A percentile compares a stretch with the other conserved stretches of the same genome.
Evolutionary conservation across 2,329 filamentous ascomycete species (phyloP).

Genomic region (Fusarium musae): DNA sequence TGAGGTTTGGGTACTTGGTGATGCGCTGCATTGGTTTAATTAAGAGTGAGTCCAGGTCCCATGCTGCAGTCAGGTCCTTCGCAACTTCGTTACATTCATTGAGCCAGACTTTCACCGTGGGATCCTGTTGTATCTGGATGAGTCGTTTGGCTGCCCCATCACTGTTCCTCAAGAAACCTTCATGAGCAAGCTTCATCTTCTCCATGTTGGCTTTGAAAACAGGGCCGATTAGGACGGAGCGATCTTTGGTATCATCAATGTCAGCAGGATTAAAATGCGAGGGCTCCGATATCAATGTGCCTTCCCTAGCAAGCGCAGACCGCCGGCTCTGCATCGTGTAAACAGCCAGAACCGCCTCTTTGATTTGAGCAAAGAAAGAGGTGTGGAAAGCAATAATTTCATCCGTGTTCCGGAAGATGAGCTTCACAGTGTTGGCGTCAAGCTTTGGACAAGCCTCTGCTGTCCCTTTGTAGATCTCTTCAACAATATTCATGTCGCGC

Average conservation of each 20-base stretch:
- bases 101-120: slow-evolving; percentile 82
- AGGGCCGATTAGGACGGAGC: slow-evolving; percentile 63
- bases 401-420: slow-evolving; percentile 92
- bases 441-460: slow-evolving; percentile 83
- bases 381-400: slow-evolving; percentile 91
- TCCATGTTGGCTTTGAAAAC: slow-evolving; percentile 68
- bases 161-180: slow-evolving; percentile 71
- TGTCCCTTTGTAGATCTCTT: slow-evolving; percentile 97
- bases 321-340: slow-evolving; percentile 73
- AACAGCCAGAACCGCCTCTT: slow-evolving; percentile 80
- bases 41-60: slow-evolving; percentile 94
- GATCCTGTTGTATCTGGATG: slow-evolving; percentile 71
- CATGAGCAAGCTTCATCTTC: slow-evolving; percentile 69
- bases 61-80: slow-evolving; percentile 90
- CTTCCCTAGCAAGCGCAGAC: slow-evolving; percentile 55
- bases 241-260: slow-evolving; percentile 63
- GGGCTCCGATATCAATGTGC: slow-evolving; percentile 55
- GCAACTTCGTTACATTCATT: slow-evolving; percentile 93
- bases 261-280: slow-evolving; percentile 54
- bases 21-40: slow-evolving; percentile 97
- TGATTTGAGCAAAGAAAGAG: slow-evolving; percentile 80
- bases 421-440: slow-evolving; percentile 84
- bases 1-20: slow-evolving; percentile 90
- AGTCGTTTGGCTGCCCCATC: slow-evolving; percentile 70
- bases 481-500: slow-evolving; percentile 95